Base-by-base conservation (phyloP, 169 alveolate genomes). In the Babesia bovis region DNA sequence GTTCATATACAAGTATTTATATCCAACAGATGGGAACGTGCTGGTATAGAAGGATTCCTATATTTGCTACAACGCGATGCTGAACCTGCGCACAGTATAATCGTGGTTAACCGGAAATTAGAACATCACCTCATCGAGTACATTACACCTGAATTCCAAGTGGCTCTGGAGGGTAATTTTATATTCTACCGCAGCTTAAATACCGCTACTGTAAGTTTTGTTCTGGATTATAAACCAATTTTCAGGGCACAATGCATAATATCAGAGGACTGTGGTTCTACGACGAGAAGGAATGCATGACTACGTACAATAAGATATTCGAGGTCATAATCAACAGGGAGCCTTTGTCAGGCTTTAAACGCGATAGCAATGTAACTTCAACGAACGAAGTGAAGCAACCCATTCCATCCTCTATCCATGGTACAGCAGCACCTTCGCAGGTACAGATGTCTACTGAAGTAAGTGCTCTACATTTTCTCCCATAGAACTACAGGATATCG, bases 1-100 rank as follows among this genome's bases (percentile, higher is more conserved):
- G 63, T 36, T 4, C 41, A 1, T 28, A 12, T 2, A 13, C 5
- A 32, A 5, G 33, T 13, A 13, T n/a, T 13, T 4, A 25, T 26
- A 36, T 19, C 2, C 2, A 23, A 1, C 50, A 86, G 89, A 59
- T 86, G 92, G 92, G 73, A 28, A 7, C 60, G 90, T 41, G 85
- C 84, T 28, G 92, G 67, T 26, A 67, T 86, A n/a, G 92, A 86
- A 38, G 92, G 92, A 6, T 83, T 83, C 44, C 59, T 86, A 25
- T 86, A 82, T 49, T 41, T 86, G 28, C 73, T 86, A 13, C 57
- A 51, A 47, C 81, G 92, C 26, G 45, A 81, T 1, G 36, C 38
- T 4, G 77, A 52, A 32, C 90, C 90, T 6, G 26, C 25, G 30
- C 42, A 76, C 44, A 63, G 92, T 67, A 63, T 86, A 26, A 79